Evolutionary conservation across 192 early-diverging fungal genomes (phyloP).

Genomic region (Coemansia sp.): DNA sequence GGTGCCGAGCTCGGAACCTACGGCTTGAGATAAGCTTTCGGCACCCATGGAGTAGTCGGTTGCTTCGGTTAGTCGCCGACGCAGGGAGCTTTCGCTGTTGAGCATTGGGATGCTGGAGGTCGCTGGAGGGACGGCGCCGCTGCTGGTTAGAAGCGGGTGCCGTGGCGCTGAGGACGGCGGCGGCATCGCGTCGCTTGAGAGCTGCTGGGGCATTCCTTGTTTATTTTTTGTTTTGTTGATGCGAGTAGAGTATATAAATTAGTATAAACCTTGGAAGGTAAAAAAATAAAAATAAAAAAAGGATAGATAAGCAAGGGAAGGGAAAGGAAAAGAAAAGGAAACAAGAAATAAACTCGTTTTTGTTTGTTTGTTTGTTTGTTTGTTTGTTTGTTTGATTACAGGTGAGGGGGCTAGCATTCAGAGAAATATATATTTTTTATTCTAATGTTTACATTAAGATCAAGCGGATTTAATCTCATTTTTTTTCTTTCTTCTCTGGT

Average conservation of each 20-base stretch:
- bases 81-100: slow-evolving; percentile 42
- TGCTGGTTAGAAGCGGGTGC: slow-evolving; percentile 28
- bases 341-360: not conserved
- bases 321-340: not conserved
- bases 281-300: no score
- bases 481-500: no score
- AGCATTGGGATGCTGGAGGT: slow-evolving; percentile 43
- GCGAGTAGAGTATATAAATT: not conserved
- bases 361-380: no score
- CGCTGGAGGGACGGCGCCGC: slow-evolving; percentile 27
- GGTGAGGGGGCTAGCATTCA: not conserved
- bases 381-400: not conserved
- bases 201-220: not conserved
- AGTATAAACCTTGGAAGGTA: not conserved
- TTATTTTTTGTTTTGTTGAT: not conserved
- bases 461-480: not conserved
- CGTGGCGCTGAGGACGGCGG: slow-evolving; percentile 13
- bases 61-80: slow-evolving; percentile 33
- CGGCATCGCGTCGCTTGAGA: slow-evolving; percentile 1
- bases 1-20: slow-evolving; percentile 37
- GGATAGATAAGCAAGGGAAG: not conserved
- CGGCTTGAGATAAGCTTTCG: slow-evolving; percentile 7
- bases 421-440: not conserved
- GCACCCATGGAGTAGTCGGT: slow-evolving; percentile 15
- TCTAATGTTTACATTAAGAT: not conserved